Evolutionary conservation across 805 yeast species (phyloP).

Genomic region (Yarrowia keelungensis): DNA sequence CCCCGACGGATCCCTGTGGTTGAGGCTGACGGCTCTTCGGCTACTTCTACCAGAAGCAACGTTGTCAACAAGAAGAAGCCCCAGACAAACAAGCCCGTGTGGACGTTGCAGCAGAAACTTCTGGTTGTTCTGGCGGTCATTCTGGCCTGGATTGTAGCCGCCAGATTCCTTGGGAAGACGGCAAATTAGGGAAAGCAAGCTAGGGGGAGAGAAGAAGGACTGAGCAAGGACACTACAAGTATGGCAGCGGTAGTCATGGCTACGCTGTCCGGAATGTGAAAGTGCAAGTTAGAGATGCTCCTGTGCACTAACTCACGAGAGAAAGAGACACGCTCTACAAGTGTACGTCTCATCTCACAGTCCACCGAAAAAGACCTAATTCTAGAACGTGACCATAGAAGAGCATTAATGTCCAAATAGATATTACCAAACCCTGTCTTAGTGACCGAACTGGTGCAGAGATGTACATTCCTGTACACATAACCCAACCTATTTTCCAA

Average conservation of each 20-base stretch:
- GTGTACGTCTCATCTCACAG: too few species aligned
- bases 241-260: too few species aligned
- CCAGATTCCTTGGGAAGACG: slow-evolving; percentile 27
- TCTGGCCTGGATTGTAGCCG: slow-evolving; percentile 34
- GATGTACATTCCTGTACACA: neutral
- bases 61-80: slow-evolving; percentile 16
- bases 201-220: too few species aligned
- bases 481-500: neutral
- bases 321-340: too few species aligned
- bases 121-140: slow-evolving; percentile 24
- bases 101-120: slow-evolving; percentile 18
- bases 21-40: slow-evolving; percentile 8
- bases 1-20: slow-evolving; percentile 3
- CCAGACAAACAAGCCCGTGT: slow-evolving; percentile 5
- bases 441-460: neutral
- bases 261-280: too few species aligned
- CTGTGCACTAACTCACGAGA: too few species aligned
- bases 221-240: too few species aligned
- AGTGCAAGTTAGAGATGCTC: too few species aligned
- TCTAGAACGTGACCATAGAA: slow-evolving; percentile 15
- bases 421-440: neutral
- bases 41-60: neutral
- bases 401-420: slow-evolving; percentile 18
- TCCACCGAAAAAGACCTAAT: neutral
- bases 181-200: slow-evolving; percentile 13